Conservation (phyloP, 257 asterid genomes). For the Solanum pinnatisectum region DNA sequence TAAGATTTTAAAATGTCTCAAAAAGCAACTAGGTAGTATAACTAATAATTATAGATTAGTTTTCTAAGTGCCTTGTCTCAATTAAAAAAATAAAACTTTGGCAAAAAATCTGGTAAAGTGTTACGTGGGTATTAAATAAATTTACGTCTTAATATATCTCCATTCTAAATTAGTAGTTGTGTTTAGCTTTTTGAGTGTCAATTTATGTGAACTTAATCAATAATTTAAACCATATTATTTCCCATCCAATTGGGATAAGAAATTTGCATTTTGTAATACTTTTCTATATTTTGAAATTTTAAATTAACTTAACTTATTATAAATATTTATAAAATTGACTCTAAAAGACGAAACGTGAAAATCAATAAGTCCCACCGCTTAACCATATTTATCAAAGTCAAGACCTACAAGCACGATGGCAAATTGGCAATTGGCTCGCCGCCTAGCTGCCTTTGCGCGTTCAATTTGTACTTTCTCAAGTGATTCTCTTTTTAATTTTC, state of each 20-base stretch:
- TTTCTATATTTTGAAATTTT: not conserved
- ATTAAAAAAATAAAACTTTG: not conserved
- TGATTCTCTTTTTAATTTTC: not conserved
- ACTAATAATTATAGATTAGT: not conserved
- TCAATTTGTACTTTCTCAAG: not conserved
- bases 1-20: not conserved
- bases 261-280: not conserved
- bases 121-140: not conserved
- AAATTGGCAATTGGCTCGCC: not conserved
- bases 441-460: slow-evolving; percentile 1
- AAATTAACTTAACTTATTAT: not conserved
- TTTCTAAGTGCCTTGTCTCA: not conserved
- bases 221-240: not conserved
- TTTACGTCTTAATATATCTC: not conserved
- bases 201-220: not conserved
- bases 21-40: not conserved
- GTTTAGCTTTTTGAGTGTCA: not conserved
- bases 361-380: not conserved
- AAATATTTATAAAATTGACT: not conserved
- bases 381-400: not conserved
- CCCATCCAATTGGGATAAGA: not conserved
- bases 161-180: not conserved
- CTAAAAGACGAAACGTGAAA: not conserved
- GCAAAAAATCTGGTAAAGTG: not conserved
- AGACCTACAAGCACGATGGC: not conserved